Evolutionary conservation across 129 eudicot species (phyloP).

Genomic region (Centaurea solstitialis): DNA sequence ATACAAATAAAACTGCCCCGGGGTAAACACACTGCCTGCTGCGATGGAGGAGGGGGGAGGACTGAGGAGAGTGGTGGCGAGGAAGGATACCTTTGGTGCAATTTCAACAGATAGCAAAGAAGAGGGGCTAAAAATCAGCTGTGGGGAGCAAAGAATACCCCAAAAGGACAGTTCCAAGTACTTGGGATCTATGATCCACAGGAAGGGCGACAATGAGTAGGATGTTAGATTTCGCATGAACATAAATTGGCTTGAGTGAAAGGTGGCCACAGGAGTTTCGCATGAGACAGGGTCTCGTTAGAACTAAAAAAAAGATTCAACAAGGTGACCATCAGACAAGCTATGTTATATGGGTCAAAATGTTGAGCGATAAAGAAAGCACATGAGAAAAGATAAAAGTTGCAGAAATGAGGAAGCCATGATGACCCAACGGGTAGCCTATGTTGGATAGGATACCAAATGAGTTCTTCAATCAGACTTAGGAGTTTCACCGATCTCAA

Average conservation of each 20-base stretch:
- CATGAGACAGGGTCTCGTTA: too few relatives aligned
- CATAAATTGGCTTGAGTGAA: not conserved
- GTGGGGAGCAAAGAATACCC: not conserved
- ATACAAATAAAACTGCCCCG: slow-evolving; percentile 24
- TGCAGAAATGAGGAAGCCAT: too few relatives aligned
- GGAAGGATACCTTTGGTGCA: too few relatives aligned
- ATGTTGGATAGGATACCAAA: too few relatives aligned
- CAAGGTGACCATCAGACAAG: not conserved
- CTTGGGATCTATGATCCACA: not conserved
- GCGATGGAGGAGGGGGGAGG: not conserved
- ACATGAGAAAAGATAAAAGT: too few relatives aligned
- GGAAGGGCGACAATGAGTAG: not conserved
- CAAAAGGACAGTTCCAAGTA: not conserved
- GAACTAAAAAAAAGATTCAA: not conserved
- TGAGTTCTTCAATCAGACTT: too few relatives aligned
- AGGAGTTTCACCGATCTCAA: too few relatives aligned
- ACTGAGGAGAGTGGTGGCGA: not conserved
- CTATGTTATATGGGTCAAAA: too few relatives aligned
- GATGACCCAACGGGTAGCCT: too few relatives aligned
- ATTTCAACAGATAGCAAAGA: too few relatives aligned
- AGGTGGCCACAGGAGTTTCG: too few relatives aligned
- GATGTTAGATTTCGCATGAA: not conserved
- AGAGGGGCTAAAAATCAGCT: not conserved
- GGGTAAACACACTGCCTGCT: not conserved
- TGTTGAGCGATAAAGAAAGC: too few relatives aligned